Conservation (phyloP, 2,329 filamentous ascomycete species). For the Sarocladium oryzae region DNA sequence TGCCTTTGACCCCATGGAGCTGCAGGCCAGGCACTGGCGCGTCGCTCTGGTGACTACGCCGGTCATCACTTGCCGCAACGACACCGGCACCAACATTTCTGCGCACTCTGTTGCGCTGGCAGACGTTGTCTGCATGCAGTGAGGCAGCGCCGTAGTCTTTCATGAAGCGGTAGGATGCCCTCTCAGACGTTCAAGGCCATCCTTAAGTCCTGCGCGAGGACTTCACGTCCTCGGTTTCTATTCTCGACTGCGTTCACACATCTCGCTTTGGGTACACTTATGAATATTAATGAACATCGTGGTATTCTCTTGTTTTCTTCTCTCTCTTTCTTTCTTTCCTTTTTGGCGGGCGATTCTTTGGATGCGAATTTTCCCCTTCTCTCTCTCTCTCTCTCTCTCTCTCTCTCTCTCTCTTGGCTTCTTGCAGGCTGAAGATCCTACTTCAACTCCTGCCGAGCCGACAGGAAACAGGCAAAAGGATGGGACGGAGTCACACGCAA, state of each 20-base stretch:
- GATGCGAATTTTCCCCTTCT: neutral
- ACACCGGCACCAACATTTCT: constrained; percentile 37
- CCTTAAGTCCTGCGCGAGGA: neutral
- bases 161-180: neutral
- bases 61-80: constrained; percentile 47
- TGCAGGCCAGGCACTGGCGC: constrained; percentile 45
- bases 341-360: neutral
- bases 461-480: too few species aligned
- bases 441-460: too few species aligned
- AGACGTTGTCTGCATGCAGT: constrained; percentile 44
- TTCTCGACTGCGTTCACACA: too few species aligned
- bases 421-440: neutral
- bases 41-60: constrained; percentile 50
- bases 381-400: neutral
- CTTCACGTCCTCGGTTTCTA: too few species aligned
- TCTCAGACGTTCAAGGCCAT: neutral
- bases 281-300: neutral
- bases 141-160: constrained; percentile 8
- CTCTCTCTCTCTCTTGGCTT: constrained; percentile 3
- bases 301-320: neutral
- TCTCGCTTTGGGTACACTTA: neutral
- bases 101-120: constrained; percentile 38
- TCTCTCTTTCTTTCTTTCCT: neutral
- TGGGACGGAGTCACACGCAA: too few species aligned
- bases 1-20: constrained; percentile 29